Base-by-base conservation (phyloP, 2,329 filamentous ascomycete species). In the Penicillium freii region DNA sequence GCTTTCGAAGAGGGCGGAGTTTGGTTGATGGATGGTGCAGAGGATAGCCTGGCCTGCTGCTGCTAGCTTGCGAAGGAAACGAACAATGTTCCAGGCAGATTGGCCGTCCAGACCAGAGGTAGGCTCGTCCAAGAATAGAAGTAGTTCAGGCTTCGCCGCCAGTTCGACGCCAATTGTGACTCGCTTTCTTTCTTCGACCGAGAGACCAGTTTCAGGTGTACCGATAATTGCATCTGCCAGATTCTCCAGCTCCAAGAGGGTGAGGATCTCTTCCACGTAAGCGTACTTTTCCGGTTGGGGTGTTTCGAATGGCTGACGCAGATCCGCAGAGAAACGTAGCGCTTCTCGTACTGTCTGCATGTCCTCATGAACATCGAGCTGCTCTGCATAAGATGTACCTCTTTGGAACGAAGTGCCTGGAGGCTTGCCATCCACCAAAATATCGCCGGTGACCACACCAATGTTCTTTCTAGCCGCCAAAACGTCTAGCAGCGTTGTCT, bases 401-500 rank as follows among this genome's bases (percentile, higher is more conserved):
- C 86, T 77, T 67, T 87, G 84, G 72, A 88, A 88, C 2, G 82
- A 80, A 21, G 78, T 79, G n/a, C 82, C 82, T 17, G 82, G 82
- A 8, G 76, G 71, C 42, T 78, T 77, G 9, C 85, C 85, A 64
- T 88, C 85, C 9, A 88, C 81, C 21, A 88, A 77, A 52, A 86
- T 82, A 59, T 87, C 83, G 42, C 86, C 86, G 34, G 74, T 75
- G 50, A 88, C 83, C 5, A 87, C 83, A 62, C 86, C 86, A 59
- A 87, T 85, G 62, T 83, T 87, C 72, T 86, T 87, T 55, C 86
- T 76, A 5, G 81, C 77, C 1, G 86, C 85, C 11, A 95, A 78
- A 1, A 93, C 89, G 66, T 96, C 90, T 3, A 96, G 78, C 0
- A 95, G 78, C 0, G 91, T 95, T 0, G 91, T 94, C 77, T 96